These are phyloP conservation scores for Plenodomus tracheiphilus DNA, from an alignment of 2,329 filamentous ascomycete genomes.

Conservation along the genomic window DNA sequence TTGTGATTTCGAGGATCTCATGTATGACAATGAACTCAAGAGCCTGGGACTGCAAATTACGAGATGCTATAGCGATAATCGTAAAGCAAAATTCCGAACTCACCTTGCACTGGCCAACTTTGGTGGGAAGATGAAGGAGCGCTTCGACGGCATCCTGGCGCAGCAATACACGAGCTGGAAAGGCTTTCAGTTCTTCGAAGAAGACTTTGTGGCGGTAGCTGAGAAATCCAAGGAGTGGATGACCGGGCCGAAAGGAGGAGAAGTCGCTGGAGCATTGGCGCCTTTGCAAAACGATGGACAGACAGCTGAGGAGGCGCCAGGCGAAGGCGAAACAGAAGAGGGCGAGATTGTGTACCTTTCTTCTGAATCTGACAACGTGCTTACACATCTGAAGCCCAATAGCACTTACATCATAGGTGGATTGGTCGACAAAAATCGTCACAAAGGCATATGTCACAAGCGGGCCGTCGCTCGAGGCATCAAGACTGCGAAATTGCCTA, in stretches of 20 bases:
- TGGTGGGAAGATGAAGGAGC: constrained; percentile 70
- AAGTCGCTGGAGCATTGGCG: constrained; percentile 62
- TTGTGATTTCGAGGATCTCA: constrained; percentile 88
- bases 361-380: constrained; percentile 84
- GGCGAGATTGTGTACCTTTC: constrained; percentile 83
- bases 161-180: constrained; percentile 79
- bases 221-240: constrained; percentile 69
- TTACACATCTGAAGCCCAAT: constrained; percentile 81
- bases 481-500: constrained; percentile 87
- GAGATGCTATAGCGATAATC: constrained; percentile 86
- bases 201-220: constrained; percentile 73
- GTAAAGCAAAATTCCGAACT: constrained; percentile 65
- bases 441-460: constrained; percentile 92
- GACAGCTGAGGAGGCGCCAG: constrained; percentile 47
- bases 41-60: constrained; percentile 85
- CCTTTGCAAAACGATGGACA: constrained; percentile 18
- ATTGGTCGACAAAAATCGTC: constrained; percentile 91
- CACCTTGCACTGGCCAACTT: constrained; percentile 81
- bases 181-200: constrained; percentile 71
- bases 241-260: constrained; percentile 61
- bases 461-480: constrained; percentile 74
- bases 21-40: constrained; percentile 83
- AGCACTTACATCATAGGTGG: constrained; percentile 93
- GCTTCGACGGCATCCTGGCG: constrained; percentile 76
- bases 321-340: constrained; percentile 28